phyloP scores from a whole-genome alignment of 345 rosid species.

The Brassica juncea region DNA sequence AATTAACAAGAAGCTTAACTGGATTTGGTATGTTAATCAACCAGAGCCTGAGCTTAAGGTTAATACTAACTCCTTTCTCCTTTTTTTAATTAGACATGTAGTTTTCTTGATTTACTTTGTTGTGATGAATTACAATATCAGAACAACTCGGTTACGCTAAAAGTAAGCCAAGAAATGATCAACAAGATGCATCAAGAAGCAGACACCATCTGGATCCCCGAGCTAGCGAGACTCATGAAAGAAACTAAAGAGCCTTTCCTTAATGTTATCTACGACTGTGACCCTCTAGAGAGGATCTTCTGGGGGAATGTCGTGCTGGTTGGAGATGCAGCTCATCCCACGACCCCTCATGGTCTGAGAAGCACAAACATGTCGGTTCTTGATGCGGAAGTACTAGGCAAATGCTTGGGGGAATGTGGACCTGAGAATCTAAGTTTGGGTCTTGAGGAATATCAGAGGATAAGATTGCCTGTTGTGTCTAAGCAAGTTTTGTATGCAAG shows the following conservation, averaged over 20 bases:
- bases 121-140: conserved; percentile 26
- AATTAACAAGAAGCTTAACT: conserved; percentile 56
- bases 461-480: conserved; percentile 60
- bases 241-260: conserved; percentile 81
- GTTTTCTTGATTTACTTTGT: background rate
- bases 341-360: conserved; percentile 72
- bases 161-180: conserved; percentile 59
- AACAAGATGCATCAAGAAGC: conserved; percentile 63
- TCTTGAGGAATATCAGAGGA: conserved; percentile 67
- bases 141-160: conserved; percentile 71
- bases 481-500: conserved; percentile 67
- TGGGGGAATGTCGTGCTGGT: conserved; percentile 62
- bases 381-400: conserved; percentile 71
- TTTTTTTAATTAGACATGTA: background rate
- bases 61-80: background rate
- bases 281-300: conserved; percentile 53
- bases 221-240: conserved; percentile 57
- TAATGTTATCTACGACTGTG: conserved; percentile 70
- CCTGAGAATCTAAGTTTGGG: conserved; percentile 47
- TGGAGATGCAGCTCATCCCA: conserved; percentile 90
- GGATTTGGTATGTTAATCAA: conserved; percentile 80
- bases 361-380: conserved; percentile 85
- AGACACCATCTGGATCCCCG: conserved; percentile 64
- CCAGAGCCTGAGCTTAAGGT: conserved; percentile 73
- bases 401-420: conserved; percentile 61